Percentiles rank a stretch among this genome's conserved stretches.
phyloP scores from a whole-genome alignment of 2,329 filamentous ascomycete species.

The Diplodia corticola region DNA sequence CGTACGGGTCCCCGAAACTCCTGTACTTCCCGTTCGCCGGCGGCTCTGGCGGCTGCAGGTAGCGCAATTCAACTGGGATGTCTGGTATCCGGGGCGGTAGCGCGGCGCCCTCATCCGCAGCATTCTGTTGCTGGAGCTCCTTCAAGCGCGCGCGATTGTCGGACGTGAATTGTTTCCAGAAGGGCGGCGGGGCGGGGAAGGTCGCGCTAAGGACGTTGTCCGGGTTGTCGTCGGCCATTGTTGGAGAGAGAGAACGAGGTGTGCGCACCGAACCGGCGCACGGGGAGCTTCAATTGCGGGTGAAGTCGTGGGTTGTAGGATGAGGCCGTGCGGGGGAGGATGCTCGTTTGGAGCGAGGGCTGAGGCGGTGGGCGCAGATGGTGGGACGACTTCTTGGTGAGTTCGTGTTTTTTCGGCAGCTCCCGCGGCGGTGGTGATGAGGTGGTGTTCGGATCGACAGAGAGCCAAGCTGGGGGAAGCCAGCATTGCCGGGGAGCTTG shows the following conservation, averaged over 20 bases:
- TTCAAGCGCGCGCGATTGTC: conserved; percentile 67
- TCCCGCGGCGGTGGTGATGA: not conserved
- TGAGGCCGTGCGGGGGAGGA: not conserved
- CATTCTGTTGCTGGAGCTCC: conserved; percentile 43
- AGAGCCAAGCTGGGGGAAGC: not conserved
- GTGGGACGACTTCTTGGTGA: not conserved
- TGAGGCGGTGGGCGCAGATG: not conserved
- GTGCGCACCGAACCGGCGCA: not conserved
- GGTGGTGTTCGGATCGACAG: not conserved
- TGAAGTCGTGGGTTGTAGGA: not conserved
- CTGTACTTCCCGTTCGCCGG: conserved; percentile 71
- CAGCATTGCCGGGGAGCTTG: conserved; percentile 7
- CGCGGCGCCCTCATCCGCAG: conserved; percentile 30
- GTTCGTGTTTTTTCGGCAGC: not conserved
- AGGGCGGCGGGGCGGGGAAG: conserved; percentile 84
- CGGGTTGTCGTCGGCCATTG: conserved; percentile 62
- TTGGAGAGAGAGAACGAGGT: not conserved
- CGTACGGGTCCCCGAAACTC: conserved; percentile 60
- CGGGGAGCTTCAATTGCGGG: too few species aligned
- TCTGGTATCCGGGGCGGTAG: conserved; percentile 31
- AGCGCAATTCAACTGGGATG: conserved; percentile 70
- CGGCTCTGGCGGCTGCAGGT: conserved; percentile 77
- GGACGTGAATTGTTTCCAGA: conserved; percentile 84
- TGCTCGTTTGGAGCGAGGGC: not conserved
- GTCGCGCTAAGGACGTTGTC: conserved; percentile 54